Evolutionary conservation across 805 yeast species (phyloP), one percentile per base, ranked within the genome.

Genomic region (Metschnikowia corniflorae): DNA sequence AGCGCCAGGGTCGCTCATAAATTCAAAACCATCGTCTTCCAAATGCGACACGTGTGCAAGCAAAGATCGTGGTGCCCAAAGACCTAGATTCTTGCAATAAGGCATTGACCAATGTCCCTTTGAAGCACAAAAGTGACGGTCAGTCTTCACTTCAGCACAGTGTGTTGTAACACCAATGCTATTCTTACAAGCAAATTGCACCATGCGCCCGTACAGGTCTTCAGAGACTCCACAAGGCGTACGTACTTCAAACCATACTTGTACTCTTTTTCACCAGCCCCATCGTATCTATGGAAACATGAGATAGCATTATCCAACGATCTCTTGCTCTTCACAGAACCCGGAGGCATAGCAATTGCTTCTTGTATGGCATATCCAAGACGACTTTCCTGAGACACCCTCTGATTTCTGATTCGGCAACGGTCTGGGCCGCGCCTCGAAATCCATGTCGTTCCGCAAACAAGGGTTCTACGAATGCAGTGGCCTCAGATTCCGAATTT

Each of bases 41-140:
- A 42, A 40, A 27, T 44, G 47, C 6, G 40, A 44, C 49, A 44
- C 43, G 15, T 42, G 49, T 3, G 49, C 47, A n/a, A 44, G 42
- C 12, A 44, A 44, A 17, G 44, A 42, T 4, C 44, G 42, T 8
- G 49, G 49, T 7, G 38, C 37, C 16, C 39, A 42, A 13, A 44
- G 20, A 2, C 49, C 49, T 2, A 42, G 39, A 8, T 44, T 42
- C 18, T 39, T 20, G 30, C 49, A 42, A 19, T 44, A 44, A 7
- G 47, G 25, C 49, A 44, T 44, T n/a, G 49, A 47, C 7, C 40
- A 10, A 22, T 44, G 49, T n/a, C 44, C 42, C 28, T 42, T 40
- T 4, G 49, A 39, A 10, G 44, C 44, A 15, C 39, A 44, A 21
- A 42, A 44, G 23, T 44, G 44, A 6, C 47, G 32, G 19, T 42